These are phyloP conservation scores for Myxozyma sirexii DNA, from an alignment of 805 yeast species.

Conservation along the genomic window DNA sequence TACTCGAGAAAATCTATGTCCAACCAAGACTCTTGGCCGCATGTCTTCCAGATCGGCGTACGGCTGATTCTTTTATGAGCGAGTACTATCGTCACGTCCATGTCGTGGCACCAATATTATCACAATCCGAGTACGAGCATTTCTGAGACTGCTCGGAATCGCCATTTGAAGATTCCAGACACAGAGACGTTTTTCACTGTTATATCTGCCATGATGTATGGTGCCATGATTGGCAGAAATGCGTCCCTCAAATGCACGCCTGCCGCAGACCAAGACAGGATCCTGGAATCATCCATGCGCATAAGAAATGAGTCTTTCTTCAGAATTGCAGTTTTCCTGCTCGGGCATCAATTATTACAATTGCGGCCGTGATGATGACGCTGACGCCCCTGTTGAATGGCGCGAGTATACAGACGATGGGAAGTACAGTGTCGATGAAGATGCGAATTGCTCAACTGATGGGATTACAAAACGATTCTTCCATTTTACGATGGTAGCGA, in stretches of 20 bases:
- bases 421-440: constrained; percentile 7
- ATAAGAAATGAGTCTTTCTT: neutral
- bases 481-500: neutral
- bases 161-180: neutral
- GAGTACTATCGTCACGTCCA: constrained; percentile 5
- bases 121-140: neutral
- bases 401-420: neutral
- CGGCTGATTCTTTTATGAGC: constrained; percentile 1
- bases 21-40: neutral
- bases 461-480: constrained; percentile 13
- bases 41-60: constrained; percentile 4
- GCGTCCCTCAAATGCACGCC: neutral
- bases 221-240: constrained; percentile 6
- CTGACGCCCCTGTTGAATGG: neutral
- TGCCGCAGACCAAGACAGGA: constrained; percentile 3
- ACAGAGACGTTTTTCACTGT: constrained; percentile 5
- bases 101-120: neutral
- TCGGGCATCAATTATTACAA: constrained; percentile 2
- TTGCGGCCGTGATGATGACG: constrained; percentile 2
- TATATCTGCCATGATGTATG: constrained; percentile 11
- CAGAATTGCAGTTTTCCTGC: neutral
- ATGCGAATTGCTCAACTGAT: constrained; percentile 12
- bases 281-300: constrained; percentile 7
- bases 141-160: neutral
- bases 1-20: neutral